These are phyloP conservation scores for Leishmania tropica DNA, from an alignment of 208 protist species.

Conservation along the genomic window DNA sequence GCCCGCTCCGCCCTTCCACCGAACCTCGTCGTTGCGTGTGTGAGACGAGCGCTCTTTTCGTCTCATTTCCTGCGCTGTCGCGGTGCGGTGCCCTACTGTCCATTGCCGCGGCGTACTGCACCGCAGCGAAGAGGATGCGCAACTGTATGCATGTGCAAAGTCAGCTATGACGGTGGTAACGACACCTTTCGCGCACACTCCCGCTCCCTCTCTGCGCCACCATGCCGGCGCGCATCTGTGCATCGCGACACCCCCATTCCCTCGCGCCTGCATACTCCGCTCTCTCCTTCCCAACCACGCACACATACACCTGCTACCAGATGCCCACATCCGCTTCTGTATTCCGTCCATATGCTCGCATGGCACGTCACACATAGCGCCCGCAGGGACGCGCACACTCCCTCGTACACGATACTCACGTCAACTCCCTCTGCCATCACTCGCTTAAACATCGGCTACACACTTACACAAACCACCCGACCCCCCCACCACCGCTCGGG, in stretches of 20 bases:
- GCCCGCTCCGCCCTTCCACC: not conserved
- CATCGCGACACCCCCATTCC: not conserved
- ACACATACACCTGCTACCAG: not conserved
- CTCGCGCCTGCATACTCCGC: not conserved
- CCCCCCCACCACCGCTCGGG: slow-evolving; percentile 21
- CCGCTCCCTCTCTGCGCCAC: not conserved
- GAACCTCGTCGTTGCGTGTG: not conserved
- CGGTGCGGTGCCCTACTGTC: not conserved
- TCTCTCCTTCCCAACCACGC: not conserved
- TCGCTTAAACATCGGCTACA: not conserved
- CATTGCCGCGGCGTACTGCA: not conserved
- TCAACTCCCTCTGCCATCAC: not conserved
- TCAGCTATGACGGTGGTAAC: not conserved
- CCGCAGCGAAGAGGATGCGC: not conserved
- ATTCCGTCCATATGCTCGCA: not conserved
- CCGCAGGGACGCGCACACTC: not conserved
- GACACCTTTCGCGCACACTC: not conserved
- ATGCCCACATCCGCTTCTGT: not conserved
- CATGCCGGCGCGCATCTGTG: not conserved
- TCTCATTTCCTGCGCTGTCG: not conserved
- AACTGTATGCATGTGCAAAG: not conserved
- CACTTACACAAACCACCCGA: not conserved
- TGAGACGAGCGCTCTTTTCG: not conserved
- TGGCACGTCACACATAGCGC: not conserved
- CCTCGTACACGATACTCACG: not conserved